Evolutionary conservation across 2,329 filamentous ascomycete genomes (phyloP), one percentile per base, ranked within the genome.

Genomic region (Aspergillus brasiliensis): DNA sequence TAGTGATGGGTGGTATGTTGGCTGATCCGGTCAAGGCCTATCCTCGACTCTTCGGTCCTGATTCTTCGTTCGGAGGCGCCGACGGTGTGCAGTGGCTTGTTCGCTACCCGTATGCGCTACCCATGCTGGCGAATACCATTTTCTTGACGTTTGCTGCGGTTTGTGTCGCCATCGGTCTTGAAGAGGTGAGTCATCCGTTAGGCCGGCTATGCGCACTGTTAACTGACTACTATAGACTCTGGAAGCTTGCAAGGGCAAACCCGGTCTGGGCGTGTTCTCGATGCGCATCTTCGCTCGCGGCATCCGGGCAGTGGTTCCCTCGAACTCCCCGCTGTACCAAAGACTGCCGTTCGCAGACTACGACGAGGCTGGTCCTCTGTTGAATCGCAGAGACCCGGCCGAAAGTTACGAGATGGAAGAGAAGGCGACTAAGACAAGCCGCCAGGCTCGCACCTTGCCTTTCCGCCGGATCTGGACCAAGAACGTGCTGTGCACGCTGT

Each of bases 1-100:
- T 57, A 82, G 80, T 82, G 48, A 79, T 88, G 75, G 88, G 89
- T 51, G 89, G 89, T 49, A 72, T 91, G 63, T 77, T 91, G 28
- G 86, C 89, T 7, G 86, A 91, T 68, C 88, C 89, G 0, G 82
- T 84, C 4, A 79, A 77, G n/a, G 87, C 81, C 21, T 85, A 90
- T 66, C 88, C 89, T 0, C 75, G 73, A 0, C 63, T 89, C 0
- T 91, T 91, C 67, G 87, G 86, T 1, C 79, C 82, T 5, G 81
- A 81, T 15, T 86, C 85, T 1, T 72, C 81, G 0, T 80, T 89
- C 53, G 84, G 84, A 4, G 84, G 84, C 8, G 75, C 80, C 44
- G 56, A 79, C 44, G 86, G 85, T 0, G 86, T 86, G 1, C 72
- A 81, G 49, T 90, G 88, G 86, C 82, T 89, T 72, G 80, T 76